These are phyloP conservation scores for Cladosporium velox DNA, from an alignment of 2,329 filamentous ascomycete genomes.

Conservation along the genomic window DNA sequence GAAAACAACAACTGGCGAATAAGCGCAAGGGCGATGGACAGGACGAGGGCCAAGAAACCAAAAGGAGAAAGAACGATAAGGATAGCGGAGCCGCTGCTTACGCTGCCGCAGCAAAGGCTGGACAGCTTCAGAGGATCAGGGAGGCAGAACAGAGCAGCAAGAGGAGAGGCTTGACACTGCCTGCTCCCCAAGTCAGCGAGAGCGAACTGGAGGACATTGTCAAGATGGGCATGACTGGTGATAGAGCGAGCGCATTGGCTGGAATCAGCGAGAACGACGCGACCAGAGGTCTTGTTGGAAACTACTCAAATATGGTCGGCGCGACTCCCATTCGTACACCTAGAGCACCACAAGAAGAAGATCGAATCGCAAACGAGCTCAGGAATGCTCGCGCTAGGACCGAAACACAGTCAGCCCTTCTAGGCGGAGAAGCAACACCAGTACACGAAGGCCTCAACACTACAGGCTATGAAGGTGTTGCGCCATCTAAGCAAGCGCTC, in stretches of 20 bases:
- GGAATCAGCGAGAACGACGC: conserved; percentile 72
- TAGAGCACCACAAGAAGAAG: conserved; percentile 85
- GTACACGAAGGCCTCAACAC: conserved; percentile 78
- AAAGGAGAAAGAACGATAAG: conserved; percentile 88
- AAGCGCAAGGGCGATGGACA: conserved; percentile 92
- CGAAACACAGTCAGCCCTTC: conserved; percentile 86
- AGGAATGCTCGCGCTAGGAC: conserved; percentile 89
- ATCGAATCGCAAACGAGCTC: conserved; percentile 95
- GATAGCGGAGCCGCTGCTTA: conserved; percentile 74
- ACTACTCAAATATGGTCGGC: conserved; percentile 79
- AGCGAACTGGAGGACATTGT: conserved; percentile 94
- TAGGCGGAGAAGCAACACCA: conserved; percentile 92
- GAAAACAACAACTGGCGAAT: conserved; percentile 85
- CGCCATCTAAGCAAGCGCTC: conserved; percentile 75
- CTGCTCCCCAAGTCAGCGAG: conserved; percentile 88
- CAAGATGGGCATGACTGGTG: conserved; percentile 95
- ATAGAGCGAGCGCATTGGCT: conserved; percentile 75
- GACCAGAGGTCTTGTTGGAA: conserved; percentile 81
- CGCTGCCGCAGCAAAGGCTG: conserved; percentile 87
- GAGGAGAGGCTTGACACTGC: conserved; percentile 77
- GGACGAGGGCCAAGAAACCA: conserved; percentile 70
- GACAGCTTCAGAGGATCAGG: conserved; percentile 88
- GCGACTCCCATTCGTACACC: conserved; percentile 90
- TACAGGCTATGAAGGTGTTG: conserved; percentile 83
- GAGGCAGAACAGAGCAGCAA: conserved; percentile 98